Percentiles rank a stretch among this genome's conserved stretches.
phyloP scores from a whole-genome alignment of 495 filamentous ascomycete species.

The Penicillium odoratum region DNA sequence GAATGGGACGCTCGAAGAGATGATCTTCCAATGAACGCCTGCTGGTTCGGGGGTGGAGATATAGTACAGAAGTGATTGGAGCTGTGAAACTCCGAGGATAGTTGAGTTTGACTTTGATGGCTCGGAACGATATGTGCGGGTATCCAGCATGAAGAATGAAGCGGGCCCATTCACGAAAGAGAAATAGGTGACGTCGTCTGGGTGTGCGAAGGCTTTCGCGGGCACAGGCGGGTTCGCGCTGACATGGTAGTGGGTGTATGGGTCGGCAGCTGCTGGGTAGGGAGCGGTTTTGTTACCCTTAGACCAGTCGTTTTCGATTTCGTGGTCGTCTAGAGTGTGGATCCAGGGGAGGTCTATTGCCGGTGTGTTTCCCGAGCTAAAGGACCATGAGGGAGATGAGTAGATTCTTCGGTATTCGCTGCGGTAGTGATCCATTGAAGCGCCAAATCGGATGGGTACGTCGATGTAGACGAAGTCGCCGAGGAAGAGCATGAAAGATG shows the following conservation, averaged over 20 bases:
- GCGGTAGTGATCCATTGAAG: constrained; percentile 71
- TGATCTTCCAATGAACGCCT: constrained; percentile 90
- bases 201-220: constrained; percentile 37
- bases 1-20: constrained; percentile 86
- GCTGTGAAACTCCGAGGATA: constrained; percentile 81
- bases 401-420: constrained; percentile 92
- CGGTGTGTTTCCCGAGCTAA: constrained; percentile 41
- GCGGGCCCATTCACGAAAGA: constrained; percentile 85
- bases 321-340: constrained; percentile 93
- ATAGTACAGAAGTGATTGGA: constrained; percentile 75
- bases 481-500: constrained; percentile 93
- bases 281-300: constrained; percentile 67
- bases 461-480: constrained; percentile 99
- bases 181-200: constrained; percentile 71
- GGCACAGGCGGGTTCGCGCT: constrained; percentile 74
- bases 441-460: constrained; percentile 77
- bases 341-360: constrained; percentile 81
- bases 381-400: constrained; percentile 83
- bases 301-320: constrained; percentile 91
- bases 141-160: constrained; percentile 93
- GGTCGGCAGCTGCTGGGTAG: constrained; percentile 75
- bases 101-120: constrained; percentile 65
- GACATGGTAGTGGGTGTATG: constrained; percentile 83
- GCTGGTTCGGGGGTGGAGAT: constrained; percentile 64
- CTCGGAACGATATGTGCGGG: constrained; percentile 77